Base-by-base conservation (phyloP, 768 basidiomycete species). In the Rhizopogon roseolus region DNA sequence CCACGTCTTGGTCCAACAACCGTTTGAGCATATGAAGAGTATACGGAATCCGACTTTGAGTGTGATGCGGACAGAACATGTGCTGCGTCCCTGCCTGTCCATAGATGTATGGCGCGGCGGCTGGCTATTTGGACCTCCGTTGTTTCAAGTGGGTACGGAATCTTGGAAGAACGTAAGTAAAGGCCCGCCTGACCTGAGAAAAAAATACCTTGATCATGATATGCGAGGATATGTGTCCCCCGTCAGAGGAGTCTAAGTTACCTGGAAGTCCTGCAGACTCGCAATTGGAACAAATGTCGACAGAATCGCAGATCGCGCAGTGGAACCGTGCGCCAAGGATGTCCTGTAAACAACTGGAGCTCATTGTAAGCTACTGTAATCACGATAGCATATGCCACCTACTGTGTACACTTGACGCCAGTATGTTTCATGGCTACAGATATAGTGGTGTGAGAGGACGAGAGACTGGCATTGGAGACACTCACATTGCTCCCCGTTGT, bases 271-370 rank as follows among this genome's bases (percentile, higher is more conserved):
- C 91, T 27, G 86, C 90, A 10, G 88, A 86, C 66, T 93, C 91
- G 65, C 91, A 93, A 59, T 91, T 90, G 16, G 86, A 80, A 60
- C 92, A 93, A 34, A 93, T 92, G 61, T 93, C 90, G 39, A 92
- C 79, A 7, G 84, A 81, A 39, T 87, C 82, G 65, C 95, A 98
- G 19, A 91, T 84, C 9, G 90, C 90, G 62, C 95, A 98, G 62
- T 93, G 95, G 70, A 93, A 97, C 4, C 91, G 81, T 14, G 93
- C 91, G 16, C 95, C 95, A 25, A 95, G 80, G 57, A 98, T 95
- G 59, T 93, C 92, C 59, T 86, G 84, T 54, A 89, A 72, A 65
- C 94, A 98, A 61, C 94, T 94, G 61, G 7, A n/a, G 8, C 40
- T 27, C 28, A 32, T 62, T 17, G 50, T 46, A 28, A n/a, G 38